Conservation (phyloP, 129 eudicot species). For the Dittrichia graveolens region DNA sequence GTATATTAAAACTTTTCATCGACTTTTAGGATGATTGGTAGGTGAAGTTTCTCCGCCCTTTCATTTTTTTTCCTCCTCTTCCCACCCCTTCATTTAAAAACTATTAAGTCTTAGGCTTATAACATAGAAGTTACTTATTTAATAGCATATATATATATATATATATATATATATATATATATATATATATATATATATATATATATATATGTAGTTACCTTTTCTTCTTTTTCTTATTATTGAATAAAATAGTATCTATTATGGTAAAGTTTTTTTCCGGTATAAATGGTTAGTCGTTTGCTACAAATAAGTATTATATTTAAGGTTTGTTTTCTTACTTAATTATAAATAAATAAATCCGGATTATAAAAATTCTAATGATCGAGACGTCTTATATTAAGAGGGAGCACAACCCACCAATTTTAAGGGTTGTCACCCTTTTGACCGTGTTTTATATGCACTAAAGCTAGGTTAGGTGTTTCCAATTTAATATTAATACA, state of each 20-base stretch:
- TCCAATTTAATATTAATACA: neutral
- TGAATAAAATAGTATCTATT: neutral
- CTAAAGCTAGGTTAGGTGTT: slow-evolving; percentile 21
- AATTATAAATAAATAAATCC: neutral
- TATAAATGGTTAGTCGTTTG: neutral
- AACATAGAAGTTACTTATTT: too few species aligned
- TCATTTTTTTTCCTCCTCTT: too few species aligned
- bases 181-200: too few species aligned
- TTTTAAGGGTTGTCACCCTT: slow-evolving; percentile 23
- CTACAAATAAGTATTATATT: neutral
- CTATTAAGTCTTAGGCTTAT: too few species aligned
- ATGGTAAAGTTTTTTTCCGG: neutral
- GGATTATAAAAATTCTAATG: slow-evolving; percentile 1
- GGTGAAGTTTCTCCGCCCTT: too few species aligned
- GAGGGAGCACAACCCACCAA: slow-evolving; percentile 36
- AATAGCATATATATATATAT: too few species aligned
- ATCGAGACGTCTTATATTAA: slow-evolving; percentile 28
- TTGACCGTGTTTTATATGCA: slow-evolving; percentile 20
- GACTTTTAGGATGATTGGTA: too few species aligned
- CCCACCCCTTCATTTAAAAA: too few species aligned
- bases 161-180: too few species aligned
- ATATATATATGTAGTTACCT: neutral
- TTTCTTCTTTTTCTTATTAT: neutral
- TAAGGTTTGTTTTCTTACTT: too few species aligned
- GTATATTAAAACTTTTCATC: too few species aligned